Base-by-base conservation (phyloP, 2,329 filamentous ascomycete genomes). In the Colletotrichum kahawae region DNA sequence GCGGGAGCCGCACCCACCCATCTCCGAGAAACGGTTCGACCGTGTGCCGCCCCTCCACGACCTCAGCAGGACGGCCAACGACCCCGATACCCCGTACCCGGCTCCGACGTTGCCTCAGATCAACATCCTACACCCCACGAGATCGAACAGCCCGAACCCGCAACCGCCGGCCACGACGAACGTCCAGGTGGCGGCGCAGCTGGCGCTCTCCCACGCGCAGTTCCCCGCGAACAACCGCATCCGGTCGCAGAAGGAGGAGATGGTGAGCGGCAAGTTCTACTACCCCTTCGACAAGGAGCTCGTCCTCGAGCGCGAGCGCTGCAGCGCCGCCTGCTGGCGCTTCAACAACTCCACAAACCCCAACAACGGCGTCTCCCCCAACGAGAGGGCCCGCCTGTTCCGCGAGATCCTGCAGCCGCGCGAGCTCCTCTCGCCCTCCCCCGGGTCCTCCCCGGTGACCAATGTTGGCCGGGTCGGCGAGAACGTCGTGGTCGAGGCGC, bases 271-370 rank as follows among this genome's bases (percentile, higher is more conserved):
- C 14, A 90, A 94, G 54, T 90, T 92, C n/a, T 98, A 95, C 84
- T 93, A 92, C 76, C 94, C 95, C 8, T 96, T 93, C 77, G 92
- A 95, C 81, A 90, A 92, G 75, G 93, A 95, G 79, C 89, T 99
- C 7, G 90, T 94, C 16, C 89, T 94, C 24, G 96, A 98, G 80
- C 93, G 96, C n/a, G 93, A 97, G 81, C 90, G 93, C 70, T 98
- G 96, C 85, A 93, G 92, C 77, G 90, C 91, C 14, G 95, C 95
- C 6, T 92, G 96, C 79, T 96, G 93, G 90, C 89, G 93, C 66
- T 98, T 97, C 86, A 98, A 98, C 84, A 95, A 94, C 82, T 93
- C 94, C 21, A 93, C 91, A 34, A 95, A 95, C 79, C 93, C 94
- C 2, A 91, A 92, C 70, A 91, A 92, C 51, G 93, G 93, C 6